Percentiles rank a stretch among this genome's conserved stretches.
These are phyloP conservation scores for Hypoxylon sp. DNA, from an alignment of 2,329 filamentous ascomycete species.

Conservation along the genomic window DNA sequence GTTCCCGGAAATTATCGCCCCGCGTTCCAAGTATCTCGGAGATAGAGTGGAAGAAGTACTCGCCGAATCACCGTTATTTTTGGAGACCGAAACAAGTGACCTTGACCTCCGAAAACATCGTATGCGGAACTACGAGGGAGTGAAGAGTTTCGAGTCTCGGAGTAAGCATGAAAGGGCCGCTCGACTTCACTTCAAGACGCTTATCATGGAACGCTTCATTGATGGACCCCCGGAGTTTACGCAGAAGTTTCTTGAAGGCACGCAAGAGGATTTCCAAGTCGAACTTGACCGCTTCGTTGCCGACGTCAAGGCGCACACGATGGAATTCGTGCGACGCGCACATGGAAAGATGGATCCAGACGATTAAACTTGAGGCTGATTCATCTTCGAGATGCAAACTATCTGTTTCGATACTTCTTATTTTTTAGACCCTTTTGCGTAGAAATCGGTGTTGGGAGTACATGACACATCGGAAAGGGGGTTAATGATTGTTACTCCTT, in stretches of 20 bases:
- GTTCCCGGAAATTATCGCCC: conserved; percentile 14
- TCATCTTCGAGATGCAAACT: neutral
- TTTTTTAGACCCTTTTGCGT: neutral
- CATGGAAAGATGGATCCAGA: neutral
- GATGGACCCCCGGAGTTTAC: neutral
- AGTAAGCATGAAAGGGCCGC: conserved; percentile 3
- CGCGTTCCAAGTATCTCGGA: conserved; percentile 11
- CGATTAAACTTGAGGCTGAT: neutral
- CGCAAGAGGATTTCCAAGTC: neutral
- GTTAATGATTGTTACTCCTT: neutral
- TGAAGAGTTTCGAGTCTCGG: neutral
- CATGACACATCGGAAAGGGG: neutral
- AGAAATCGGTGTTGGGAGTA: neutral
- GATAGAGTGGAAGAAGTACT: neutral
- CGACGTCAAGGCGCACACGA: conserved; percentile 2
- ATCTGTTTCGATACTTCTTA: neutral
- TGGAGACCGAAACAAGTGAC: conserved; percentile 1
- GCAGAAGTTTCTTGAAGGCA: neutral
- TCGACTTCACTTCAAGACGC: conserved; percentile 7
- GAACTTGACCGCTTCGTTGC: neutral
- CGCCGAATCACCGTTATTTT: neutral
- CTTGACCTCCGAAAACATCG: neutral
- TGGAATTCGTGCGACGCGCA: neutral
- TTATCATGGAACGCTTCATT: conserved; percentile 2
- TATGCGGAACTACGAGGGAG: neutral